Conservation (phyloP, 1,139 yeast genomes). For the Sporopachydermia cereana region DNA sequence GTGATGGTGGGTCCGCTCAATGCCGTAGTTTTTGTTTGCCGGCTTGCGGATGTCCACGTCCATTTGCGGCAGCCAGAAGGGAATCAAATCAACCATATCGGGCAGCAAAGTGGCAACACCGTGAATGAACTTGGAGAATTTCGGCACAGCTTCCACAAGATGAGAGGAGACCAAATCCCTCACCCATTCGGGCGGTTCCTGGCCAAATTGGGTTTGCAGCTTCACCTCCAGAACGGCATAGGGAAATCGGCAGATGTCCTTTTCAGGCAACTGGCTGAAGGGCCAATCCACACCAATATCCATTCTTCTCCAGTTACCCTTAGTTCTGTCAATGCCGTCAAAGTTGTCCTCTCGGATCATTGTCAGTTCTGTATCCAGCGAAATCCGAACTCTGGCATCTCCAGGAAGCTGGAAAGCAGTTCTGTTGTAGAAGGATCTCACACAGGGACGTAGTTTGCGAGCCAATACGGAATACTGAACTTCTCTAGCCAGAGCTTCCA, state of each 20-base stretch:
- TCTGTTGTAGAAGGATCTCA: constrained; percentile 92
- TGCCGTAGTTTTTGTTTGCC: constrained; percentile 54
- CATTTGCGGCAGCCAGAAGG: constrained; percentile 99
- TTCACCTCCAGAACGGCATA: constrained; percentile 96
- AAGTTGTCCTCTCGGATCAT: constrained; percentile 97
- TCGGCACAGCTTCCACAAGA: constrained; percentile 95
- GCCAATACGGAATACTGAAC: constrained; percentile 82
- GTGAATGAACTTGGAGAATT: constrained; percentile 92
- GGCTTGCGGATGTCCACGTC: constrained; percentile 90
- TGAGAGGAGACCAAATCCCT: constrained; percentile 85
- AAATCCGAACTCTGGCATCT: constrained; percentile 96
- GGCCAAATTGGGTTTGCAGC: constrained; percentile 94
- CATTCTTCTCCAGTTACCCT: constrained; percentile 94
- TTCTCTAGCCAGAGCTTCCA: constrained; percentile 86
- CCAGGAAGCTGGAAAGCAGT: constrained; percentile 99
- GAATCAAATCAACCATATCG: constrained; percentile 69
- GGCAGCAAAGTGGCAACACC: constrained; percentile 87
- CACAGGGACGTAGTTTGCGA: constrained; percentile 81
- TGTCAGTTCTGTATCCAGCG: constrained; percentile 87
- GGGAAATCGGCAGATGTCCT: constrained; percentile 86
- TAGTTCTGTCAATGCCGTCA: constrained; percentile 83
- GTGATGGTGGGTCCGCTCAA: constrained; percentile 39
- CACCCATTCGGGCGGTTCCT: constrained; percentile 97
- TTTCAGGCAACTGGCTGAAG: constrained; percentile 69
- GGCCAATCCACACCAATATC: constrained; percentile 98